These are phyloP conservation scores for Blastobotrys indianensis DNA, from an alignment of 1,139 yeast genomes.

Conservation along the genomic window DNA sequence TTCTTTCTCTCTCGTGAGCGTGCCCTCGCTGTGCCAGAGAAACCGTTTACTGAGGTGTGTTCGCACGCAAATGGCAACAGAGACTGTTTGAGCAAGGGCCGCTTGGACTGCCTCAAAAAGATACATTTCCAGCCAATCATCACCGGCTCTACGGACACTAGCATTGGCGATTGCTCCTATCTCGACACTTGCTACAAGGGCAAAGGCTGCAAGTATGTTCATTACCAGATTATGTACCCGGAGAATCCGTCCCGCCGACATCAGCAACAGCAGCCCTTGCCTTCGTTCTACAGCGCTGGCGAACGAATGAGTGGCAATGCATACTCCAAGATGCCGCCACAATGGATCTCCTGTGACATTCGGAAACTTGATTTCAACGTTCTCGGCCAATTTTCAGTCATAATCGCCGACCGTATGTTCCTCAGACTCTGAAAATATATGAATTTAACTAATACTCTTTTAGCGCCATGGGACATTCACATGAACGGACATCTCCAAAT, in stretches of 20 bases:
- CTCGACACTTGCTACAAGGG: constrained; percentile 89
- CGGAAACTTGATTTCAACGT: constrained; percentile 59
- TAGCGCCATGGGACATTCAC: constrained; percentile 38
- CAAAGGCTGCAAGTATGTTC: constrained; percentile 73
- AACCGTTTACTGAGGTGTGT: constrained; percentile 21
- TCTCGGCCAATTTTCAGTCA: constrained; percentile 80
- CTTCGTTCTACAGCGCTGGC: constrained; percentile 45
- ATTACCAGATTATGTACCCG: constrained; percentile 49
- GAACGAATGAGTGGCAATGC: constrained; percentile 37
- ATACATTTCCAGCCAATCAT: constrained; percentile 33
- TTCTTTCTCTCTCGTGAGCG: constrained; percentile 16
- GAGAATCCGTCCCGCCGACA: constrained; percentile 11
- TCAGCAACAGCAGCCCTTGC: not conserved
- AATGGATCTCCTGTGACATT: constrained; percentile 85
- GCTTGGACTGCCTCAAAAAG: constrained; percentile 24
- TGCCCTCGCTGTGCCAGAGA: constrained; percentile 12
- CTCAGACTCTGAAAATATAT: constrained; percentile 22
- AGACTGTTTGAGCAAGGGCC: constrained; percentile 29
- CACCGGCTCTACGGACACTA: constrained; percentile 49
- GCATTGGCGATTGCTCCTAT: constrained; percentile 89
- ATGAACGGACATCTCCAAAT: constrained; percentile 34
- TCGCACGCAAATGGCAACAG: constrained; percentile 14
- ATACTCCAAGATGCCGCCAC: constrained; percentile 46
- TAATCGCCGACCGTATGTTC: constrained; percentile 64
- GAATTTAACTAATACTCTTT: constrained; percentile 4